These are phyloP conservation scores for Cicer cuneatum DNA, from an alignment of 306 rosid species.

Conservation along the genomic window DNA sequence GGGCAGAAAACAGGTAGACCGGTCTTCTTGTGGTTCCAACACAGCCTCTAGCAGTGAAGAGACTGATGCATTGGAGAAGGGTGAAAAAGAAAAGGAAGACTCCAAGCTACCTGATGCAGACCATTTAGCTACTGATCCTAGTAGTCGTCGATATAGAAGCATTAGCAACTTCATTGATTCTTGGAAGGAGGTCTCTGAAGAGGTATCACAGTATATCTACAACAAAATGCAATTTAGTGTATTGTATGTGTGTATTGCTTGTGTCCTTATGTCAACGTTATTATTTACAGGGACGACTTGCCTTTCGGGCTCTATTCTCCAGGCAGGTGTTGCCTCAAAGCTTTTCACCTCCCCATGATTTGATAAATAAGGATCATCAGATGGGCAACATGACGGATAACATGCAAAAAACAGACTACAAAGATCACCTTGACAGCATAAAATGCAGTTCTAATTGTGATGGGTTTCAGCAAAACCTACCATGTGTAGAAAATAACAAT, in stretches of 20 bases:
- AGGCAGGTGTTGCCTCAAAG: conserved; percentile 89
- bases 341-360: conserved; percentile 76
- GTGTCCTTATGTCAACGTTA: conserved; percentile 44
- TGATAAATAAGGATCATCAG: conserved; percentile 49
- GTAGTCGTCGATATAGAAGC: conserved; percentile 67
- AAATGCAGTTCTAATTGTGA: conserved; percentile 48
- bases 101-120: conserved; percentile 59
- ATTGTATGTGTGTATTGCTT: conserved; percentile 37
- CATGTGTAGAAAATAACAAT: conserved; percentile 46
- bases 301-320: conserved; percentile 86
- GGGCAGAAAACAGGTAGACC: conserved; percentile 74
- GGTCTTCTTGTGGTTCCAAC: conserved; percentile 96
- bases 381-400: conserved; percentile 45
- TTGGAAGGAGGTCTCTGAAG: conserved; percentile 96
- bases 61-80: conserved; percentile 81
- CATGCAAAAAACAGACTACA: conserved; percentile 46
- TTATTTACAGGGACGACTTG: conserved; percentile 75
- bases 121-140: conserved; percentile 57
- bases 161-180: conserved; percentile 61
- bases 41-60: conserved; percentile 92
- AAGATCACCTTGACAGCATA: conserved; percentile 52
- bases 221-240: conserved; percentile 19
- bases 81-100: conserved; percentile 65
- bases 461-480: conserved; percentile 48
- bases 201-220: conserved; percentile 56